Evolutionary conservation across 306 rosid species (phyloP).

Genomic region (Sindora glabra): DNA sequence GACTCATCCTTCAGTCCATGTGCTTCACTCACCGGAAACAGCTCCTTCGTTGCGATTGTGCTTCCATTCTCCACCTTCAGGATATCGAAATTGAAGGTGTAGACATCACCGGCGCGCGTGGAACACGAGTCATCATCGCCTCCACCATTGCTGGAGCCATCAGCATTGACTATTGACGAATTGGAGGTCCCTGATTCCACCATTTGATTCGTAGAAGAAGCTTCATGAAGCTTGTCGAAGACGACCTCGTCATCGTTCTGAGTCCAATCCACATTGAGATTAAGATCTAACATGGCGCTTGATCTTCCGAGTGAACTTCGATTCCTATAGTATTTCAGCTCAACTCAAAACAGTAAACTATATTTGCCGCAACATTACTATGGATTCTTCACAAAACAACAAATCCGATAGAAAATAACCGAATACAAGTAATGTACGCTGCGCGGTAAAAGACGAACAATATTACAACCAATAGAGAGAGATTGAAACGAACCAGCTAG

Average conservation of each 20-base stretch:
- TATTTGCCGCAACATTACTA: constrained; percentile 12
- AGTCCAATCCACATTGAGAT: constrained; percentile 55
- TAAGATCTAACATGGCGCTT: constrained; percentile 72
- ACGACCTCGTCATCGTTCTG: constrained; percentile 31
- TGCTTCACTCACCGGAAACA: constrained; percentile 43
- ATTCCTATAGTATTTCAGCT: background rate
- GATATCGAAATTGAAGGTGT: constrained; percentile 74
- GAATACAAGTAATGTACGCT: constrained; percentile 1
- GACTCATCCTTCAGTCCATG: constrained; percentile 20
- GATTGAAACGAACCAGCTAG: too few relatives aligned
- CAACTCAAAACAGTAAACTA: constrained; percentile 8
- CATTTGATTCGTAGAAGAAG: constrained; percentile 62
- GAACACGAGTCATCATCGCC: constrained; percentile 84
- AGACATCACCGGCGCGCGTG: constrained; percentile 54
- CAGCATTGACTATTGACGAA: constrained; percentile 92
- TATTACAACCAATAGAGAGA: constrained; percentile 1
- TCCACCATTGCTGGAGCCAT: constrained; percentile 61
- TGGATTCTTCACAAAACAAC: background rate
- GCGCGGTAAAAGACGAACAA: constrained; percentile 18
- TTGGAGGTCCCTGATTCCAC: constrained; percentile 93
- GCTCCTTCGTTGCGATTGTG: constrained; percentile 53
- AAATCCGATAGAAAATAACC: constrained; percentile 15
- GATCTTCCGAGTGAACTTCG: constrained; percentile 21
- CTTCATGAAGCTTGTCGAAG: constrained; percentile 44
- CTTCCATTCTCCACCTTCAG: constrained; percentile 49